A percentile compares a stretch with the other conserved stretches of the same genome.
phyloP scores from a whole-genome alignment of 108 stramenopile species.

The Epipyxis sp. region DNA sequence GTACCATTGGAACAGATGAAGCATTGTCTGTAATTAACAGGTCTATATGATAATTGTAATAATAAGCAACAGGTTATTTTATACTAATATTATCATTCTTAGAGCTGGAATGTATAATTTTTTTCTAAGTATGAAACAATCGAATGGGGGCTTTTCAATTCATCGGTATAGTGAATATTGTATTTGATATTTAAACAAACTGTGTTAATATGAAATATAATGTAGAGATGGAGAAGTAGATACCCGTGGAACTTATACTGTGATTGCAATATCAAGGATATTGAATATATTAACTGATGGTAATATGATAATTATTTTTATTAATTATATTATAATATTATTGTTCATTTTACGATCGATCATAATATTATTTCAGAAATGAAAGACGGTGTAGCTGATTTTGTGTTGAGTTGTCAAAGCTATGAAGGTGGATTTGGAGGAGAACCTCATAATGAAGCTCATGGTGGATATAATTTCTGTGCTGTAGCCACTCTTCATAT shows the following conservation, averaged over 20 bases:
- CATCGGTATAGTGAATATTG: slow-evolving; percentile 50
- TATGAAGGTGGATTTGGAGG: slow-evolving; percentile 94
- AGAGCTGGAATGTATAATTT: slow-evolving; percentile 47
- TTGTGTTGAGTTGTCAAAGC: slow-evolving; percentile 78
- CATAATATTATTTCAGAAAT: no score
- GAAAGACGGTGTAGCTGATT: neutral
- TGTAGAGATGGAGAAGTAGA: slow-evolving; percentile 82
- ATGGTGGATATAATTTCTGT: slow-evolving; percentile 98
- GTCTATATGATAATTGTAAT: no score
- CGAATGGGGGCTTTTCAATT: slow-evolving; percentile 77
- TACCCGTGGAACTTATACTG: slow-evolving; percentile 86
- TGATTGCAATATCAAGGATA: slow-evolving; percentile 68
- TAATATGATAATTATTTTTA: no score
- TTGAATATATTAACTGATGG: slow-evolving; percentile 61
- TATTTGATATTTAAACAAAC: neutral
- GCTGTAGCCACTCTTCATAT: slow-evolving; percentile 75
- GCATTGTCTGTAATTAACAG: slow-evolving; percentile 48
- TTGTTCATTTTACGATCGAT: neutral
- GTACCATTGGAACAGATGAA: slow-evolving; percentile 39
- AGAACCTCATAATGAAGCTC: slow-evolving; percentile 89
- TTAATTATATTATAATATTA: no score
- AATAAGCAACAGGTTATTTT: neutral
- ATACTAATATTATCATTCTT: slow-evolving; percentile 17
- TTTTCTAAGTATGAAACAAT: slow-evolving; percentile 54
- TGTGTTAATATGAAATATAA: neutral